Evolutionary conservation across 1,284 basidiomycete genomes (phyloP).

Genomic region (Tranzscheliella williamsii): DNA sequence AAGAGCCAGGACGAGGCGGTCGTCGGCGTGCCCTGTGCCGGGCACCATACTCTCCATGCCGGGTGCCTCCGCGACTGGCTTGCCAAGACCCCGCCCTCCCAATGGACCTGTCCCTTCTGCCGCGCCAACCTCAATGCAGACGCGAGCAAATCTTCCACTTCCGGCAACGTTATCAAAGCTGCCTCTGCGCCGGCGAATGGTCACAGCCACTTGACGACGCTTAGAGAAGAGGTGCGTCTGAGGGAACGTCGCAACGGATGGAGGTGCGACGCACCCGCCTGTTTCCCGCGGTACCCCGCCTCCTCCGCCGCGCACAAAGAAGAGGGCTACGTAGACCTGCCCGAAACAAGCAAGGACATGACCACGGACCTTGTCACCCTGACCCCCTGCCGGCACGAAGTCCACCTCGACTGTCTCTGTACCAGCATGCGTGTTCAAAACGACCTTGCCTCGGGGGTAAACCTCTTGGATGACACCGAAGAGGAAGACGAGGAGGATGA

Average conservation of each 20-base stretch:
- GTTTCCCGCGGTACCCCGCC: slow-evolving; percentile 44
- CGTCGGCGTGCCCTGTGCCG: slow-evolving; percentile 52
- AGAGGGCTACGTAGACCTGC: slow-evolving; percentile 20
- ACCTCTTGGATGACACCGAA: slow-evolving; percentile 4
- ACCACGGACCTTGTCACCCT: slow-evolving; percentile 38
- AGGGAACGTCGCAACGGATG: slow-evolving; percentile 44
- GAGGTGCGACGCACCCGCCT: slow-evolving; percentile 53
- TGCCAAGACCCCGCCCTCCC: slow-evolving; percentile 36
- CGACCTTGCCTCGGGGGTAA: not conserved
- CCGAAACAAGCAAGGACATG: slow-evolving; percentile 14
- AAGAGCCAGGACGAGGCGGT: slow-evolving; percentile 44
- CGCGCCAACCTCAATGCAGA: slow-evolving; percentile 27
- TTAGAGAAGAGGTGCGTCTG: slow-evolving; percentile 47
- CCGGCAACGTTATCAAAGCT: not conserved
- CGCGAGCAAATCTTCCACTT: not conserved
- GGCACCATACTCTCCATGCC: slow-evolving; percentile 54
- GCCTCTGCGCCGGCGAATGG: too few relatives aligned
- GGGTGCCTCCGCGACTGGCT: slow-evolving; percentile 53
- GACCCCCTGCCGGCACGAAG: slow-evolving; percentile 50
- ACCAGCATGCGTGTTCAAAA: slow-evolving; percentile 50
- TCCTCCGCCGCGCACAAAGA: slow-evolving; percentile 1
- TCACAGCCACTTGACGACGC: slow-evolving; percentile 3
- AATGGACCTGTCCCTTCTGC: slow-evolving; percentile 59
- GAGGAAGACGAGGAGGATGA: slow-evolving; percentile 15
- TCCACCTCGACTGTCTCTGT: slow-evolving; percentile 55